A percentile compares a stretch with the other conserved stretches of the same genome.
These are phyloP conservation scores for Echinosophora koreensis DNA, from an alignment of 306 rosid genomes.

Conservation along the genomic window DNA sequence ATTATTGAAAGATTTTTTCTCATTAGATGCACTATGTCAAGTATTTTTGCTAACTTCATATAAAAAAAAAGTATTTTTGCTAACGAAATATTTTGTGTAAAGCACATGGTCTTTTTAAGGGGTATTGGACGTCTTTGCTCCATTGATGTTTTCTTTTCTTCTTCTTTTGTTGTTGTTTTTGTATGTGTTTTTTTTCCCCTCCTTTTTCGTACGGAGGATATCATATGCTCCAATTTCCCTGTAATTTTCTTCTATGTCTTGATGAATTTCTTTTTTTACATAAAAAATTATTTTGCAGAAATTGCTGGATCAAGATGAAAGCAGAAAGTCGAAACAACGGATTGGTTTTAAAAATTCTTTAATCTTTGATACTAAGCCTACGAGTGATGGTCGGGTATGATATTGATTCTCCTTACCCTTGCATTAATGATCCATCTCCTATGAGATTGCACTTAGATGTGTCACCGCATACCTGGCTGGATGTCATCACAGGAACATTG, in stretches of 20 bases:
- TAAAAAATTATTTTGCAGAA: conserved; percentile 57
- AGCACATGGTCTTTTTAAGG: conserved; percentile 3
- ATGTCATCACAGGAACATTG: conserved; percentile 5
- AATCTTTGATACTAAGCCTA: conserved; percentile 89
- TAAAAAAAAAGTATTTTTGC: conserved; percentile 46
- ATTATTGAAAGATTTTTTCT: conserved; percentile 28
- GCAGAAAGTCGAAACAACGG: conserved; percentile 74
- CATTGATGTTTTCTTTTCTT: background rate
- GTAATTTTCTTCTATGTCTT: conserved; percentile 23
- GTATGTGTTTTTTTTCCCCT: background rate
- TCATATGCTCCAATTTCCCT: conserved; percentile 8
- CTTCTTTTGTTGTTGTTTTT: no score
- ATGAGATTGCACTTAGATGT: conserved; percentile 7
- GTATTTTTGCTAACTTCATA: conserved; percentile 41
- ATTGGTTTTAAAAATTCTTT: conserved; percentile 92
- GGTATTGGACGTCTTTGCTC: conserved; percentile 15
- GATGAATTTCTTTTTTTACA: conserved; percentile 12
- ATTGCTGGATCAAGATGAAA: conserved; percentile 78
- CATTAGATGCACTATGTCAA: conserved; percentile 24
- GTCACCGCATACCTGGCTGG: conserved; percentile 20
- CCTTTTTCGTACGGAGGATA: background rate
- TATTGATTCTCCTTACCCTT: conserved; percentile 41
- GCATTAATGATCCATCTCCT: conserved; percentile 28
- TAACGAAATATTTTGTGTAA: conserved; percentile 26
- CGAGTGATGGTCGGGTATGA: conserved; percentile 94